These are phyloP conservation scores for Orbilia oligospora DNA, from an alignment of 2,329 filamentous ascomycete species.

Conservation along the genomic window DNA sequence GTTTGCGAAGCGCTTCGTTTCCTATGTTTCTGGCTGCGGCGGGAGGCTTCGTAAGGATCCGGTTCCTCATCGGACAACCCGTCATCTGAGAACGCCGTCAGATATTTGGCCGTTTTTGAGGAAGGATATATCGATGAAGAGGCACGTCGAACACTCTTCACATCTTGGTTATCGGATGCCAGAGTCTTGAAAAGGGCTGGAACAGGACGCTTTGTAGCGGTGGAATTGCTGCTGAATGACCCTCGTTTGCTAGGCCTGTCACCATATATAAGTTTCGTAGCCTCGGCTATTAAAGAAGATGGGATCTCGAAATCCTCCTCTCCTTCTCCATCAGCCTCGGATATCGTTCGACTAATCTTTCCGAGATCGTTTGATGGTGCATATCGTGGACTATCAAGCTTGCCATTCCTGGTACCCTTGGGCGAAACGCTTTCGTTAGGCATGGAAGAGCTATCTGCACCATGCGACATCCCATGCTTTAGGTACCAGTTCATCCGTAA, in stretches of 20 bases:
- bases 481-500: slow-evolving; percentile 51
- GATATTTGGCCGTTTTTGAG: slow-evolving; percentile 36
- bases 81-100: slow-evolving; percentile 41
- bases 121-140: slow-evolving; percentile 51
- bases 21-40: slow-evolving; percentile 2
- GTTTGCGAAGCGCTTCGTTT: slow-evolving; percentile 47
- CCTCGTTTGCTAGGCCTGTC: slow-evolving; percentile 34
- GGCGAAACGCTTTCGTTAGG: slow-evolving; percentile 53
- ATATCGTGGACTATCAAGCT: slow-evolving; percentile 52
- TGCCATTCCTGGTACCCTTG: slow-evolving; percentile 42
- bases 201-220: slow-evolving; percentile 22
- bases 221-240: slow-evolving; percentile 54
- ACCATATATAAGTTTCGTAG: slow-evolving; percentile 55
- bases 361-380: slow-evolving; percentile 31
- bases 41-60: slow-evolving; percentile 17
- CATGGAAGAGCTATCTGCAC: slow-evolving; percentile 17
- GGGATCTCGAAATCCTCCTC: slow-evolving; percentile 42
- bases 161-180: slow-evolving; percentile 30
- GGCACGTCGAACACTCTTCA: slow-evolving; percentile 44
- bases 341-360: slow-evolving; percentile 25
- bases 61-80: slow-evolving; percentile 35
- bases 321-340: slow-evolving; percentile 32
- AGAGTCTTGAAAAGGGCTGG: slow-evolving; percentile 43
- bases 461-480: slow-evolving; percentile 39
- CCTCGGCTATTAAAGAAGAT: slow-evolving; percentile 45